A percentile compares a stretch with the other conserved stretches of the same genome.
phyloP scores from a whole-genome alignment of 345 rosid species.

The Crucihimalaya himalaica region DNA sequence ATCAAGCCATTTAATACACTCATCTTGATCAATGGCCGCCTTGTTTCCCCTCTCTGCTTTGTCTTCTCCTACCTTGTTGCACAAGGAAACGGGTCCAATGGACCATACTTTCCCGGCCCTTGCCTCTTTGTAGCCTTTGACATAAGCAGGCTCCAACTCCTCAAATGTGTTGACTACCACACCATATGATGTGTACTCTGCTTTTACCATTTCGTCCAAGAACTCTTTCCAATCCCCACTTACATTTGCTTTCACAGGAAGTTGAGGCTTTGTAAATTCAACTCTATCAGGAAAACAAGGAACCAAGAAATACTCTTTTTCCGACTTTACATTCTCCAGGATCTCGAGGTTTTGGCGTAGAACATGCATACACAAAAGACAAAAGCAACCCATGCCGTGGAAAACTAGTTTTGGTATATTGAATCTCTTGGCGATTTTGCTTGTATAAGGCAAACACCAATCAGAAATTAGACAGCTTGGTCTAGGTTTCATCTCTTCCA shows the following conservation, averaged over 20 bases:
- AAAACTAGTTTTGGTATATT: conserved; percentile 57
- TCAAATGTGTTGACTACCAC: conserved; percentile 48
- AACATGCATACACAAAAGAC: conserved; percentile 36
- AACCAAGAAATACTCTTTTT: conserved; percentile 32
- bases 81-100: conserved; percentile 51
- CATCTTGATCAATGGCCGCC: conserved; percentile 5
- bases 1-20: conserved; percentile 51
- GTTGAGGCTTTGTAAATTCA: conserved; percentile 45
- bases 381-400: conserved; percentile 51
- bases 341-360: neutral
- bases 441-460: conserved; percentile 44
- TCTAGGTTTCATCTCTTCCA: conserved; percentile 37
- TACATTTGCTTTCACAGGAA: conserved; percentile 1
- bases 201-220: conserved; percentile 7
- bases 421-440: conserved; percentile 38
- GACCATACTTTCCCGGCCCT: conserved; percentile 47
- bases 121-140: conserved; percentile 35
- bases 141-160: conserved; percentile 44
- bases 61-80: conserved; percentile 35
- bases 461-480: conserved; percentile 62
- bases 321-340: conserved; percentile 15
- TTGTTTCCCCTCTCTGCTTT: conserved; percentile 49
- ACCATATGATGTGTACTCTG: conserved; percentile 39
- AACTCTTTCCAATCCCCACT: conserved; percentile 26
- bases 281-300: conserved; percentile 46